These are phyloP conservation scores for Dothistroma septosporum DNA, from an alignment of 2,329 filamentous ascomycete genomes.

Conservation along the genomic window DNA sequence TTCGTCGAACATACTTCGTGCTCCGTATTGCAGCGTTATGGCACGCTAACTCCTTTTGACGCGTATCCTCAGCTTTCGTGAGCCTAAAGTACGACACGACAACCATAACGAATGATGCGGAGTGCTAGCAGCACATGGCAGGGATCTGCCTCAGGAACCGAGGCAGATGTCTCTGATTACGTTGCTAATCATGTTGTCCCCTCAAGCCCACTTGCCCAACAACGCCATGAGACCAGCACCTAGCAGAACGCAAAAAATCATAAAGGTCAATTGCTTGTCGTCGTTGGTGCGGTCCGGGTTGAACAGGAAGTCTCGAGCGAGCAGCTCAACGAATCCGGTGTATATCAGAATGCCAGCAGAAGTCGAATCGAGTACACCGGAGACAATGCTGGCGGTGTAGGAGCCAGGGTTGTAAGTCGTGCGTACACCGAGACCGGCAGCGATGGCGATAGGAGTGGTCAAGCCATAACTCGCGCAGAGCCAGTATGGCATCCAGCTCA, in stretches of 20 bases:
- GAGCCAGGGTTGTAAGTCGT: constrained; percentile 59
- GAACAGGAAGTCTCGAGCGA: constrained; percentile 53
- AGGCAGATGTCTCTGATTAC: too few species aligned
- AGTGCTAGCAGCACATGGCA: too few species aligned
- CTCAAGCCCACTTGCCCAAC: constrained; percentile 75
- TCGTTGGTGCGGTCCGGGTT: constrained; percentile 84
- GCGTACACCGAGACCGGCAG: constrained; percentile 73
- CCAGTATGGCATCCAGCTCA: constrained; percentile 69
- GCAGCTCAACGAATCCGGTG: constrained; percentile 46
- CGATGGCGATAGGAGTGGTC: constrained; percentile 80
- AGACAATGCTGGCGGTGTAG: constrained; percentile 66
- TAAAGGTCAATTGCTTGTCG: constrained; percentile 81
- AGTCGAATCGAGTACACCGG: constrained; percentile 84
- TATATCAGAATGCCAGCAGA: constrained; percentile 74
- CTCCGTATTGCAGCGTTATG: too few species aligned
- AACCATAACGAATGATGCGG: too few species aligned
- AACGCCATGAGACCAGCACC: constrained; percentile 72
- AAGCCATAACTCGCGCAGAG: constrained; percentile 69
- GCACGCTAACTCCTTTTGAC: too few species aligned
- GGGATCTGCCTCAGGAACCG: too few species aligned
- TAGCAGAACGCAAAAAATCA: constrained; percentile 82
- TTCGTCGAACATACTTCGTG: too few species aligned
- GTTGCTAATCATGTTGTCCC: too few species aligned
- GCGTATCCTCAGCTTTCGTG: too few species aligned
- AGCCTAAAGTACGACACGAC: too few species aligned